Evolutionary conservation across 202 grass and related monocot species (phyloP), one percentile per base, ranked within the genome.

Genomic region (Sporobolus alterniflorus): DNA sequence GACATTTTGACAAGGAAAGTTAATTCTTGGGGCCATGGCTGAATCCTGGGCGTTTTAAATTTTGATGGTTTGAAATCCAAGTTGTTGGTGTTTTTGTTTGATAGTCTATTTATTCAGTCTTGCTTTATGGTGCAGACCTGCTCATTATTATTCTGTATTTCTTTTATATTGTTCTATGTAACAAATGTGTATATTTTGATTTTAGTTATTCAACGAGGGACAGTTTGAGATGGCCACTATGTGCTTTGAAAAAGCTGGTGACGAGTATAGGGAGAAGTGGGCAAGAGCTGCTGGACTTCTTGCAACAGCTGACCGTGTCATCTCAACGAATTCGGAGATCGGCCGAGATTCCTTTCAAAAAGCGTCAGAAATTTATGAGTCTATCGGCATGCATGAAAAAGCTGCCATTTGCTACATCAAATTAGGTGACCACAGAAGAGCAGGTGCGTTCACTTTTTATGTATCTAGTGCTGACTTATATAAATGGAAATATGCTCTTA

Each of bases 201-300:
- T 86, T 28, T 75, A 98, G 95, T 70, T 98, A 43, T 98, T 98
- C 44, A 88, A 94, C 41, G 90, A 98, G 71, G 71, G 61, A 21
- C 90, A 95, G 33, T 98, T 89, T 88, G 92, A 95, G 79, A 92
- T 95, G 81, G 95, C 95, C 11, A 84, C 77, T 13, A 86, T 98
- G 88, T 98, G 95, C 64, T 98, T 98, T 66, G 95, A 93, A 69
- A 94, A 93, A 68, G 92, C 92, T 29, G 95, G 92, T 73, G 95
- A 98, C 83, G 71, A 41, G 4, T 43, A 89, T 29, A 84, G 76
- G 60, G 90, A 90, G 79, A 98, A 90, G 42, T 90, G 92, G 90
- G 90, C 92, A 32, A 92, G 75, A 89, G 95, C 95, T 50, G 86
- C 92, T 25, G 95, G 95, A 22, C 95, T 98, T 71, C 14, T 91